Base-by-base conservation (phyloP, 1,139 yeast genomes). In the Nakaseomyces nivariensis region DNA sequence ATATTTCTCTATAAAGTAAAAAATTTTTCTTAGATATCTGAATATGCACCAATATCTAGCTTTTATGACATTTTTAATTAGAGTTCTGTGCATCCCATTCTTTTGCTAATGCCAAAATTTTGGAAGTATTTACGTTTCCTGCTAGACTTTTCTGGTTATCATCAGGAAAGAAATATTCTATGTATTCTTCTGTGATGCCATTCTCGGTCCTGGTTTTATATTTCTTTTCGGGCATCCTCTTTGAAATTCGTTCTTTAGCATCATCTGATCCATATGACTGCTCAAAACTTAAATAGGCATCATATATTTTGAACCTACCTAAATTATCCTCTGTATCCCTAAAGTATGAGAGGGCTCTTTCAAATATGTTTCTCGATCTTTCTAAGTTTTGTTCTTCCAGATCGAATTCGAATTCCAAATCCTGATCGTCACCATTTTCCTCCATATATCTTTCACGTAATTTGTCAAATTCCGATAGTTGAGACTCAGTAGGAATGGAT, bases 241-340 rank as follows among this genome's bases (percentile, higher is more conserved):
- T 64, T 4, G 63, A 64, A 7, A 83, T 75, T 6, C 52, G 58
- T 1, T 62, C 61, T 17, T 67, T 56, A 0, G 76, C 57, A 4
- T 68, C 72, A 0, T 58, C 64, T 24, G 71, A 67, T 0, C 97
- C 97, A 61, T 87, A 79, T 1, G 67, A 68, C 37, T 67, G 59
- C 60, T 89, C 96, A 66, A 85, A 89, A 49, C 74, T 74, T 46
- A 71, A 70, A 75, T 85, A 79, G 0, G 89, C 81, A 51, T 85
- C 82, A 32, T 82, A 69, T 5, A 89, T 64, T 1, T 72, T 64
- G 1, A 76, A 70, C 45, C 94, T 73, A 34, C 75, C 75, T 37
- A 75, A 75, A 22, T 69, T 69, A 31, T 68, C 63, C 17, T 62
- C 61, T 3, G 57, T 52, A 3, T 62, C 60, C 57, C 75, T 77